phyloP scores from a whole-genome alignment of 1,284 basidiomycete genomes.

The Ganoderma lingzhi region DNA sequence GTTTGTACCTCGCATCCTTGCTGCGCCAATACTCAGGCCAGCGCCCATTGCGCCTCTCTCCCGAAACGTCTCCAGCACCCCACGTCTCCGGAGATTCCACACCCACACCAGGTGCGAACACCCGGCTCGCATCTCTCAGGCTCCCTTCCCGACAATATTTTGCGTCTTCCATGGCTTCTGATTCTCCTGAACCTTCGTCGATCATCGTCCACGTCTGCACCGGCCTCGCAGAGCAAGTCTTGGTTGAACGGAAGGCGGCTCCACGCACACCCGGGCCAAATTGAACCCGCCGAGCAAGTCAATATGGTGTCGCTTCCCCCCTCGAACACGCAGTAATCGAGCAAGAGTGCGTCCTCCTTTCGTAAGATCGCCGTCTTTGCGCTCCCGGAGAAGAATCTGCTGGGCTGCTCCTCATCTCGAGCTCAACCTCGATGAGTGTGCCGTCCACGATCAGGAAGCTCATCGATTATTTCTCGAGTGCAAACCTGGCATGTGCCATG shows the following conservation, averaged over 20 bases:
- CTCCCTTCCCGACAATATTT: conserved; percentile 11
- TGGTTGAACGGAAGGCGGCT: not conserved
- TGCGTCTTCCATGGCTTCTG: conserved; percentile 10
- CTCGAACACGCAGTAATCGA: conserved; percentile 40
- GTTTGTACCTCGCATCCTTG: no score
- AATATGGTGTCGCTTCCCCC: conserved; percentile 49
- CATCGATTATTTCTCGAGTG: conserved; percentile 89
- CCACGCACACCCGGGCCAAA: conserved; percentile 33
- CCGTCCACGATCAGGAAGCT: conserved; percentile 92
- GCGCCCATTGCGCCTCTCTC: conserved; percentile 6
- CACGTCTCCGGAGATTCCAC: conserved; percentile 12
- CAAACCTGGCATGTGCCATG: conserved; percentile 59
- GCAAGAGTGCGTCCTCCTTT: conserved; percentile 64
- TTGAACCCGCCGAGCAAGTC: conserved; percentile 37
- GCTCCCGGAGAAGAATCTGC: conserved; percentile 77
- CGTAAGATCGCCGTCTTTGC: conserved; percentile 81
- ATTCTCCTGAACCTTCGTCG: not conserved
- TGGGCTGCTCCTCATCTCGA: conserved; percentile 76
- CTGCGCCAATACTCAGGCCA: no score
- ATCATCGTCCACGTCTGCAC: not conserved
- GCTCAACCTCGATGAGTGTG: conserved; percentile 87
- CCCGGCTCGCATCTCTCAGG: not conserved
- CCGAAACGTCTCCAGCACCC: conserved; percentile 29
- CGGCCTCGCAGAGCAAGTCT: conserved; percentile 8
- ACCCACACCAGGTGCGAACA: not conserved